Conservation (phyloP, 2,329 filamentous ascomycete genomes). For the Periglandula ipomoeae region DNA sequence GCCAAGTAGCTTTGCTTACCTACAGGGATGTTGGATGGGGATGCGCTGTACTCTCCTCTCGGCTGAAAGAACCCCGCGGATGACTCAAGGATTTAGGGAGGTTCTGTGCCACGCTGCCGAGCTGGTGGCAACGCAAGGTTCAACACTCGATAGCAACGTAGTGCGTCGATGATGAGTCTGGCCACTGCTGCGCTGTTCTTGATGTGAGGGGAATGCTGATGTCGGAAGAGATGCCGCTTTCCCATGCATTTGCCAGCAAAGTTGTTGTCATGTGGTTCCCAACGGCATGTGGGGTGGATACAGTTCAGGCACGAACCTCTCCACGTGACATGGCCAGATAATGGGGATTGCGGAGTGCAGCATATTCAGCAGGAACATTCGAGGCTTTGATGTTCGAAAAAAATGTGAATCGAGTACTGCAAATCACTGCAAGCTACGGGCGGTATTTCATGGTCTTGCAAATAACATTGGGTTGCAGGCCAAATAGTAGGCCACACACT, state of each 20-base stretch:
- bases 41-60: neutral
- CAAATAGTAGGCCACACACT: too few relatives aligned
- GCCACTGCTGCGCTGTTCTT: neutral
- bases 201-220: neutral
- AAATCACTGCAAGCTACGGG: neutral
- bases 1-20: neutral
- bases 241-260: conserved; percentile 1
- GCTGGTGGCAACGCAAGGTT: too few relatives aligned
- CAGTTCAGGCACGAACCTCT: neutral
- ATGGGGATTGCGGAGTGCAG: neutral
- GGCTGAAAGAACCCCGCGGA: conserved; percentile 5
- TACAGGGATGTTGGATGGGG: neutral
- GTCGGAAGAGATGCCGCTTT: neutral
- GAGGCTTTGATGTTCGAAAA: too few relatives aligned
- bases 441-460: neutral
- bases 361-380: neutral
- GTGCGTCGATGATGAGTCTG: neutral
- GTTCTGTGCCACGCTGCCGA: neutral
- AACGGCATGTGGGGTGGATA: conserved; percentile 4
- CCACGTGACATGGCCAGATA: conserved; percentile 6
- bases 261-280: conserved; percentile 4
- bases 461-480: too few relatives aligned
- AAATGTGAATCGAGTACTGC: too few relatives aligned
- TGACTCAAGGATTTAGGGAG: neutral
- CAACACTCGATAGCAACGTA: neutral